Conservation (phyloP, 305 asterid genomes). For the Fraxinus floribunda region DNA sequence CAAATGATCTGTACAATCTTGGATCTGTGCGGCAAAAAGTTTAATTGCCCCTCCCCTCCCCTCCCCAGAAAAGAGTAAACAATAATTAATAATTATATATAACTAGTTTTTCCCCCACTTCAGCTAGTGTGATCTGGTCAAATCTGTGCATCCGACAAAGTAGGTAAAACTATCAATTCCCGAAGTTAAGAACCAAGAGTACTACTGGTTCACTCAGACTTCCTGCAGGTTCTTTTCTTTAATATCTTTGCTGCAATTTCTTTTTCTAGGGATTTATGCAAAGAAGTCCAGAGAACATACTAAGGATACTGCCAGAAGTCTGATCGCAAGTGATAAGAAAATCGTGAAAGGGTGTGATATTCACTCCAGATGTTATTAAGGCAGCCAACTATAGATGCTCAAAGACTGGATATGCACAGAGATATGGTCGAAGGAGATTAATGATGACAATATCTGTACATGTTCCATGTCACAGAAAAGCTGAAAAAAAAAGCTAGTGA, state of each 20-base stretch:
- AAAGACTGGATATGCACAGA: neutral
- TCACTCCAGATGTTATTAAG: neutral
- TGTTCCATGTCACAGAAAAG: neutral
- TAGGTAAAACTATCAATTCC: neutral
- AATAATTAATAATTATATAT: neutral
- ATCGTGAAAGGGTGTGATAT: neutral
- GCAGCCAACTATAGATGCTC: slow-evolving; percentile 7
- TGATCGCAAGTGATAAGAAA: neutral
- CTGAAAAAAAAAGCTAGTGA: neutral
- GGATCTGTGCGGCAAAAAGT: neutral
- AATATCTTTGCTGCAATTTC: neutral
- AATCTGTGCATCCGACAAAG: neutral
- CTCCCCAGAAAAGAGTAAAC: neutral
- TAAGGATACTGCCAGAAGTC: neutral
- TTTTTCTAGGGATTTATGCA: neutral
- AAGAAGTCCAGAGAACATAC: neutral
- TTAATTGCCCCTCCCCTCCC: neutral
- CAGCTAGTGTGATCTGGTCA: slow-evolving; percentile 14
- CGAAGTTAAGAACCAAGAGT: neutral
- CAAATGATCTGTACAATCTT: neutral
- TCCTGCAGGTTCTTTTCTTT: neutral
- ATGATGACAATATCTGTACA: neutral
- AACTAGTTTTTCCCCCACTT: neutral
- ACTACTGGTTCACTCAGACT: neutral
- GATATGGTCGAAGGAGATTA: neutral